Base-by-base conservation (phyloP, 163 green algal species). In the Chloroidium sp. region DNA sequence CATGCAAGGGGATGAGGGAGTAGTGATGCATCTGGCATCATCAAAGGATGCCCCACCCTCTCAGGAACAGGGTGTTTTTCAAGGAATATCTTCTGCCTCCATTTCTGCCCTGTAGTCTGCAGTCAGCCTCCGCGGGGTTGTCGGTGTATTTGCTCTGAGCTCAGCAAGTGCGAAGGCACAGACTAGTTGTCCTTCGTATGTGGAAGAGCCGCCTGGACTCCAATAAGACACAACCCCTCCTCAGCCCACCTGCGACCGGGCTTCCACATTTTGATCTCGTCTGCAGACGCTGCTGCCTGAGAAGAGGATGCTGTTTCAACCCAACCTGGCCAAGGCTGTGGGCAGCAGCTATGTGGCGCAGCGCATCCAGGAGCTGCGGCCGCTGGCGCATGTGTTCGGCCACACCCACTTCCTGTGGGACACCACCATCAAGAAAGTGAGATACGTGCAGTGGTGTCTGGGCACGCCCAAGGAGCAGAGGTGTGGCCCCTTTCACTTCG, bases 321-420 rank as follows among this genome's bases (percentile, higher is more conserved):
- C 89, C 36, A 91, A 92, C 78, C 64, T 92, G 69, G 87, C 89
- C 72, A 92, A 92, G 81, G 89, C 89, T 2, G 80, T 74, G 0
- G 89, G 89, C 69, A 89, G 84, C 80, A 78, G 90, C 62, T 77
- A 72, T 36, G 77, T 92, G 59, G 81, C 74, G 59, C 74, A 64
- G 3, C 82, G 85, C 4, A 79, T 92, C 4, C 62, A 78, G 58
- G 62, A 62, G 76, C 87, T 97, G 82, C 78, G 82, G 69, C 91
- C 92, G 0, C 13, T 86, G 1, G 76, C 88, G 12, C 92, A 97
- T 79, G 80, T 96, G 1, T 97, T 95, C 84, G 92, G 92, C 74
- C 6, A 60, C 77, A 89, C 85, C 2, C 89, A 93, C 74, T 92
- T 94, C 76, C 81, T 82, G 10, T 94, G 90, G 93, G 92, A 97